phyloP scores from a whole-genome alignment of 179 eudicot genomes.

The Amaranthus tricolor region DNA sequence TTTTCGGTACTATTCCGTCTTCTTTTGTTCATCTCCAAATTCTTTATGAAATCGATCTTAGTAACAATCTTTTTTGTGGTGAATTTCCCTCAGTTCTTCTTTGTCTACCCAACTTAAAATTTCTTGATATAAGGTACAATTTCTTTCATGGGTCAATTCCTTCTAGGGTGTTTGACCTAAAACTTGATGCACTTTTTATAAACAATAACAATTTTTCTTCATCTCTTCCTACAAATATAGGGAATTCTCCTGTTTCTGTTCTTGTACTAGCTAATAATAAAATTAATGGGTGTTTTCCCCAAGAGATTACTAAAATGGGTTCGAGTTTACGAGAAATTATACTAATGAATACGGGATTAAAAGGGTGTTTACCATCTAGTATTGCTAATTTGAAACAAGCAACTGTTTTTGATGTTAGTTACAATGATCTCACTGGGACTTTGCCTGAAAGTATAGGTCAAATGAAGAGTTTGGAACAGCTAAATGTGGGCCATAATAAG shows the following conservation, averaged over 20 bases:
- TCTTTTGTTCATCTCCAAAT: constrained; percentile 26
- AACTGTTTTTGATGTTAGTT: constrained; percentile 49
- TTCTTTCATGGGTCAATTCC: constrained; percentile 38
- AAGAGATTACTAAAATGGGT: constrained; percentile 30
- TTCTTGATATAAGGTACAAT: constrained; percentile 47
- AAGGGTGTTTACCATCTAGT: constrained; percentile 43
- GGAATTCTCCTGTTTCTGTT: constrained; percentile 42
- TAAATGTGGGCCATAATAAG: constrained; percentile 42
- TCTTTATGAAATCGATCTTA: constrained; percentile 45
- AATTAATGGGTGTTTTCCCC: constrained; percentile 41
- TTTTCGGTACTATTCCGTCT: constrained; percentile 30
- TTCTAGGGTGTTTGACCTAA: constrained; percentile 30
- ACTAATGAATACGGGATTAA: constrained; percentile 31
- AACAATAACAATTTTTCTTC: constrained; percentile 45
- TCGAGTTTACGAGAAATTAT: constrained; percentile 37
- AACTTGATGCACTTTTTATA: constrained; percentile 47
- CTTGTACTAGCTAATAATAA: constrained; percentile 43
- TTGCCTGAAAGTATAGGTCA: constrained; percentile 37
- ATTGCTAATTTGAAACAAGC: constrained; percentile 34
- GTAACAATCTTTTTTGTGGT: constrained; percentile 46
- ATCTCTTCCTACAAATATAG: constrained; percentile 29
- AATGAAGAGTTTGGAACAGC: constrained; percentile 45
- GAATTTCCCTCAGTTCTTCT: constrained; percentile 37
- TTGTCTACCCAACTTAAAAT: constrained; percentile 26
- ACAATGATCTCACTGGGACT: constrained; percentile 32